Evolutionary conservation across 2,329 filamentous ascomycete species (phyloP).

Genomic region (Reticulascus tulasneorum): DNA sequence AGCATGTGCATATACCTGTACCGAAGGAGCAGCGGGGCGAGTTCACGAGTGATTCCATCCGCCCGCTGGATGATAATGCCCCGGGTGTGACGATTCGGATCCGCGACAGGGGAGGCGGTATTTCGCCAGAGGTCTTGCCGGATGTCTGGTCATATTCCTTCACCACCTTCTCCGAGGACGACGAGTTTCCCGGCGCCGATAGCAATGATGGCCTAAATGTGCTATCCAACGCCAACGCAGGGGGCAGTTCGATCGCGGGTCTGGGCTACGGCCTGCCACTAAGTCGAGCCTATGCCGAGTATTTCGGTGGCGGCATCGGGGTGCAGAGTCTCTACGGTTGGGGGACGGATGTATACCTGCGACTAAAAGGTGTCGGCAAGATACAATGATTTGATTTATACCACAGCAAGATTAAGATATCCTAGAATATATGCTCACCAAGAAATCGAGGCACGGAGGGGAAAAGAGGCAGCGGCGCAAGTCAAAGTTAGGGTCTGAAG

Average conservation of each 20-base stretch:
- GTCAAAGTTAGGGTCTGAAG: too few relatives aligned
- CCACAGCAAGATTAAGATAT: too few relatives aligned
- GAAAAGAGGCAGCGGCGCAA: too few relatives aligned
- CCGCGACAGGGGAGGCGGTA: slow-evolving; percentile 91
- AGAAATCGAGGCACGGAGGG: too few relatives aligned
- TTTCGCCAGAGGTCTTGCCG: slow-evolving; percentile 74
- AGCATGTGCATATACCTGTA: slow-evolving; percentile 27
- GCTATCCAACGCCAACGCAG: slow-evolving; percentile 67
- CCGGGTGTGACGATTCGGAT: slow-evolving; percentile 94
- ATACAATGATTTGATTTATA: slow-evolving; percentile 27
- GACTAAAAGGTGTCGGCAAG: slow-evolving; percentile 59
- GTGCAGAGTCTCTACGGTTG: slow-evolving; percentile 96
- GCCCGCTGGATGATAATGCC: slow-evolving; percentile 58
- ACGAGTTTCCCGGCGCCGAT: slow-evolving; percentile 36
- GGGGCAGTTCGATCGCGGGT: slow-evolving; percentile 82
- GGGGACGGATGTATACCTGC: slow-evolving; percentile 70
- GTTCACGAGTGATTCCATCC: slow-evolving; percentile 45
- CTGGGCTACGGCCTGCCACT: slow-evolving; percentile 89
- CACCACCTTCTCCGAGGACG: slow-evolving; percentile 77
- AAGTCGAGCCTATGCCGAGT: slow-evolving; percentile 91
- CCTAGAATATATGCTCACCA: too few relatives aligned
- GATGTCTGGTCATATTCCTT: slow-evolving; percentile 98
- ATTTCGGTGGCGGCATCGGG: slow-evolving; percentile 91
- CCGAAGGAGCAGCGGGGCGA: slow-evolving; percentile 34
- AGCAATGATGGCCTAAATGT: slow-evolving; percentile 68